Base-by-base conservation (phyloP, 1,284 basidiomycete species). In the Kwoniella shivajii region DNA sequence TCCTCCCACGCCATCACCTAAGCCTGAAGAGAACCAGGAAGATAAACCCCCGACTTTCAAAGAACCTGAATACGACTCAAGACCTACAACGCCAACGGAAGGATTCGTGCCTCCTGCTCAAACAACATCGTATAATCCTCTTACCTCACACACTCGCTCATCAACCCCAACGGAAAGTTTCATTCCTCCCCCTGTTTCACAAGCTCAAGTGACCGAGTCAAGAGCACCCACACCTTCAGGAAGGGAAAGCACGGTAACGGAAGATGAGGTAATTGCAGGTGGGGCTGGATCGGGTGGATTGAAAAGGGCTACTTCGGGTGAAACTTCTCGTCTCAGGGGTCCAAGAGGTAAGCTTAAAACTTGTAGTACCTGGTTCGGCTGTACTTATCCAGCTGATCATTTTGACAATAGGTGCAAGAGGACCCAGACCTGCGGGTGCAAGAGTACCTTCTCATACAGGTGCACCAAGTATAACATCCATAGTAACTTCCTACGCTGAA, bases 291-390 rank as follows among this genome's bases (percentile, higher is more conserved):
- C 67, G 31, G 63, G 77, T 1, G 74, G 77, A 34, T 67, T 80
- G 56, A 77, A 73, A 57, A 57, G 83, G 57, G 75, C 79, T 54
- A 74, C 76, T 20, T 82, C 83, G 4, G 75, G 74, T 34, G 83
- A 83, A 55, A 79, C 80, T 5, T 74, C 80, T 4, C 50, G 71
- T 14, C 59, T 76, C 3, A 60, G 73, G 34, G 74, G 74, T 7
- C 74, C 74, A 3, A 56, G 72, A 45, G 73, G 69, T 57, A 34
- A 50, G 59, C 45, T 11, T 14, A 10, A 2, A 13, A 22, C 18
- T 3, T n/a, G n/a, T n/a, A n/a, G n/a, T n/a, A 5, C 34, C 26
- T 2, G 16, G 27, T 14, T 6, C 18, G 36, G n/a, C 36, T n/a
- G 46, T 20, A 30, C 11, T 18, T 29, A 20, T 49, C 34, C 2